Conservation (phyloP, 2,329 filamentous ascomycete genomes). For the Amesomyces nigricolor region DNA sequence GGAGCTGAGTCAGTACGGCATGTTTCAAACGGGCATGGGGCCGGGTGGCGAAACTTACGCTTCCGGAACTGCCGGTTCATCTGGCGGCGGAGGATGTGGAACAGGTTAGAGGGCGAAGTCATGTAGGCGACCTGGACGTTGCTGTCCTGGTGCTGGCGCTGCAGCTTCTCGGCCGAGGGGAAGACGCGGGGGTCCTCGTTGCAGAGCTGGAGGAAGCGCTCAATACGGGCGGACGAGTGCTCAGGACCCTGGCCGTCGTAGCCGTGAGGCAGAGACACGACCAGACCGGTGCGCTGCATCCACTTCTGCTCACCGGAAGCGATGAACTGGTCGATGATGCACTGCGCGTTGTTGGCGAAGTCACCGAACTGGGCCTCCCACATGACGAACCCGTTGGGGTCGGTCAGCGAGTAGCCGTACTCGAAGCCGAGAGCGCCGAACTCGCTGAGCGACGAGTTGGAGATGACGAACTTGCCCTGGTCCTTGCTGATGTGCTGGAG, state of each 20-base stretch:
- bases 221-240: conserved; percentile 94
- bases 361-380: conserved; percentile 99
- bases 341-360: conserved; percentile 99
- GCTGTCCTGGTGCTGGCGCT: conserved; percentile 97
- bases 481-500: conserved; percentile 83
- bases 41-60: conserved; percentile 55
- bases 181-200: conserved; percentile 96
- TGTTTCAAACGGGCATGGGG: neutral
- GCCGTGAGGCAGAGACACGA: conserved; percentile 93
- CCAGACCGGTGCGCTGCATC: conserved; percentile 94
- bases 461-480: conserved; percentile 93
- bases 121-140: conserved; percentile 99
- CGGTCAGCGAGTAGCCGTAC: conserved; percentile 96
- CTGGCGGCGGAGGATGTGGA: conserved; percentile 93
- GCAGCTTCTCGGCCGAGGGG: conserved; percentile 80
- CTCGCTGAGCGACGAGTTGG: conserved; percentile 81
- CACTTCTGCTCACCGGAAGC: conserved; percentile 97
- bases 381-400: conserved; percentile 94
- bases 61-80: conserved; percentile 99
- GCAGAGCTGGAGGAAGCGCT: conserved; percentile 93
- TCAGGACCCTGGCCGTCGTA: conserved; percentile 98
- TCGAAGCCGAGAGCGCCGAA: conserved; percentile 83
- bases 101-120: conserved; percentile 92
- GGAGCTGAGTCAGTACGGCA: conserved; percentile 19
- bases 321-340: conserved; percentile 98